These are phyloP conservation scores for Fraxinus platypoda DNA, from an alignment of 305 asterid genomes.

Conservation along the genomic window DNA sequence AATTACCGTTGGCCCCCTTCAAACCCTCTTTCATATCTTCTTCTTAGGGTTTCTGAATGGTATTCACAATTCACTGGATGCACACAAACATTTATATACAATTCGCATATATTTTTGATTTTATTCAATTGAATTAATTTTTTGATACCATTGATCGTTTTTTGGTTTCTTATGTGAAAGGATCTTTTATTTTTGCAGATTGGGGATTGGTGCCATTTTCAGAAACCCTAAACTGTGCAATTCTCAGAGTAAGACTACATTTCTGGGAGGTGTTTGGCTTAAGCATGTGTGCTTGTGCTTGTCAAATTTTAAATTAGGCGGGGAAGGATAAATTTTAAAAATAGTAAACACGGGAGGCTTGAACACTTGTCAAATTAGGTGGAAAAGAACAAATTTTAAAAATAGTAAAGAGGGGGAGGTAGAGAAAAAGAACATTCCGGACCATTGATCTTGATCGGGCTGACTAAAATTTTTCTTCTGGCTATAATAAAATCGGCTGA, in stretches of 20 bases:
- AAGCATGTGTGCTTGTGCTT: background rate
- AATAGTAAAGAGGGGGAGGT: background rate
- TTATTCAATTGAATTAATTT: background rate
- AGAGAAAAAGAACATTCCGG: background rate
- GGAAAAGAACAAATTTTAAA: background rate
- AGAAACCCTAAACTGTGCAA: constrained; percentile 19
- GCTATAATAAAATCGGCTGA: background rate
- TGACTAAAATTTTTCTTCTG: background rate
- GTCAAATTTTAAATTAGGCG: background rate
- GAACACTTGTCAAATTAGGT: background rate
- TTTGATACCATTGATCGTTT: background rate
- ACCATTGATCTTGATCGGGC: background rate
- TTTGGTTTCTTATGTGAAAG: background rate
- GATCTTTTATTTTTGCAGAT: constrained; percentile 15
- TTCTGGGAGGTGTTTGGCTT: constrained; percentile 22
- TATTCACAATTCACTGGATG: constrained; percentile 20
- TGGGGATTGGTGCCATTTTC: constrained; percentile 14
- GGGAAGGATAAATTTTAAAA: background rate
- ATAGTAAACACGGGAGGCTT: background rate
- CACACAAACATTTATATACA: background rate
- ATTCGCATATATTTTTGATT: background rate
- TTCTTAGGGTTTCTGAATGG: constrained; percentile 25
- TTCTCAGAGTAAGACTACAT: background rate
- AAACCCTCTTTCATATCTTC: background rate
- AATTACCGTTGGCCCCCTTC: background rate